Base-by-base conservation (phyloP, 1,139 yeast genomes). In the Geotrichum candidum region DNA sequence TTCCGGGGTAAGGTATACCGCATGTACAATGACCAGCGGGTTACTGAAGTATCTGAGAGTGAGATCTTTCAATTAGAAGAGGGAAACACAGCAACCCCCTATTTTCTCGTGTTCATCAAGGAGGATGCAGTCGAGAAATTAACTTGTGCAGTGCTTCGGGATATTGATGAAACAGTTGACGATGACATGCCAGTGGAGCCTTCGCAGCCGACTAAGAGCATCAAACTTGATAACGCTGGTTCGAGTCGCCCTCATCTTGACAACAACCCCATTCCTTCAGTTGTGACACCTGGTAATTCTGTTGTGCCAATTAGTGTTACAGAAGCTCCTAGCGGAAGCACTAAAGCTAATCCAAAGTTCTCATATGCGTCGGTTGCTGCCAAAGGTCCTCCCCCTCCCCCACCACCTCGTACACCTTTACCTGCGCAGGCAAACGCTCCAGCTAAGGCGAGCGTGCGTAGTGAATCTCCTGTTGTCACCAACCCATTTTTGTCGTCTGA, bases 11-110 rank as follows among this genome's bases (percentile, higher is more conserved):
- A 83, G 55, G 77, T 88, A 45, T 94, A 85, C 82, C 79, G 97
- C 64, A 92, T 90, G 78, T 94, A 94, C 74, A 94, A 94, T 70
- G 99, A 94, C 75, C 98, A 94, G 70, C 81, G 82, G 15, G 96
- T 94, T 23, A 85, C 90, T 0, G 96, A 88, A 68, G 97, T 89
- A 0, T 81, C 86, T 0, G 79, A 80, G 7, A 79, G 82, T 9
- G 97, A 91, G 72, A 96, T 92, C 7, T 81, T 86, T 72, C 88
- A 90, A 72, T 87, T 88, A 68, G 65, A 66, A 18, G 86, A 84
- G 59, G 85, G 84, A 0, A 90, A 89, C 71, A 87, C 91, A 0
- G 97, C 97, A 0, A 94, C 98, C 1, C 97, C 99, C 1, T 92
- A 92, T 70, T 92, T 89, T 73, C 79, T 94, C 59, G 96, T 90